Base-by-base conservation (phyloP, 805 yeast species). In the Groenewaldozyma tartarivorans region DNA sequence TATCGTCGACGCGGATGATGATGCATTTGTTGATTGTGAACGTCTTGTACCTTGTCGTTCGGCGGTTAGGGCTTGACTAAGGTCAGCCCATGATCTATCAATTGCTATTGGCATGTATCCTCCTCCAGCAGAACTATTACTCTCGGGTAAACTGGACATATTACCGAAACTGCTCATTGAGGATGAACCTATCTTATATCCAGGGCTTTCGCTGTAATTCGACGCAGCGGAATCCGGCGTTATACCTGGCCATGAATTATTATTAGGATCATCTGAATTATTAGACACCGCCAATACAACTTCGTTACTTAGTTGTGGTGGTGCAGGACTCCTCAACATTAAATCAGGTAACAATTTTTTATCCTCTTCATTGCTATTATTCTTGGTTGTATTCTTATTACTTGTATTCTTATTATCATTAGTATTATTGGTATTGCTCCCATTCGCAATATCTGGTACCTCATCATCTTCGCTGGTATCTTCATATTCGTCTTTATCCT, bases 251-350 rank as follows among this genome's bases (percentile, higher is more conserved):
- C 11, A n/a, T 6, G 41, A 17, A 15, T 27, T 20, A n/a, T 30
- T 33, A 2, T 26, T 15, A 13, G 17, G 20, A 20, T 16, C 19
- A 31, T 35, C 29, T 24, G 29, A 24, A 9, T 9, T 13, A 24
- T 24, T n/a, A 6, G 40, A 30, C 22, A 47, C 39, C 3, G 54
- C 49, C n/a, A 50, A 47, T 4, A 50, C 53, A 1, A 44, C 42
- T 38, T 50, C 54, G 13, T 45, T 44, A 20, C 47, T 39, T 30
- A 50, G 36, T 29, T 49, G 52, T 5, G 54, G 53, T 2, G 50
- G 51, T 5, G 48, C 49, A 11, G 50, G 50, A 11, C 41, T 29
- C 20, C 42, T 45, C 2, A 42, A 27, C 11, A 40, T 39, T 17
- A 46, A 24, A n/a, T 4, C 33, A 3, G 49, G 49, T 26, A 33